A percentile compares a stretch with the other conserved stretches of the same genome.
Evolutionary conservation across 108 stramenopile species (phyloP).

Genomic region (Parmales sp.): DNA sequence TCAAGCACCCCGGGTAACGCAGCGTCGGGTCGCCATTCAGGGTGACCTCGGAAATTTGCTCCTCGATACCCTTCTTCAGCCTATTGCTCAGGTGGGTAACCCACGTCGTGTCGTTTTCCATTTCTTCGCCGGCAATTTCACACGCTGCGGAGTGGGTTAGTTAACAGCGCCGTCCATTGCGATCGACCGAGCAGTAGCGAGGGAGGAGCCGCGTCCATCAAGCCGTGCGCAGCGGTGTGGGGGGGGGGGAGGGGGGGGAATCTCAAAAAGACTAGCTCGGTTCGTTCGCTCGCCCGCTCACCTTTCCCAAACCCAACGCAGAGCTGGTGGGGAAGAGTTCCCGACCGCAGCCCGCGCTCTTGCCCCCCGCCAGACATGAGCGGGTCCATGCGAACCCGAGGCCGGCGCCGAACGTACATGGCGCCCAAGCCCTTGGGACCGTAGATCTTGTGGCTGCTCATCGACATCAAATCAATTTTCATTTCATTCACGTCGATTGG

Average conservation of each 20-base stretch:
- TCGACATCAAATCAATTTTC: constrained; percentile 88
- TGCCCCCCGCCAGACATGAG: constrained; percentile 95
- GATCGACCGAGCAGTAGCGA: no score
- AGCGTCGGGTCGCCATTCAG: constrained; percentile 81
- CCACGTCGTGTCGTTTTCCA: constrained; percentile 68
- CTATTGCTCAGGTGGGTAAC: constrained; percentile 57
- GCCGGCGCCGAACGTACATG: constrained; percentile 85
- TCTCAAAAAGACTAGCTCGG: no score
- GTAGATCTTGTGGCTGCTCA: constrained; percentile 95
- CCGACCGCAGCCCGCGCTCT: constrained; percentile 84
- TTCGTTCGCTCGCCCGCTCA: no score
- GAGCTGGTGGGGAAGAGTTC: constrained; percentile 76
- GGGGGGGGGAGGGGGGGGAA: no score
- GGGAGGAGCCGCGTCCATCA: no score
- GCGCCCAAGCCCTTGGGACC: constrained; percentile 98
- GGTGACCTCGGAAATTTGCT: constrained; percentile 67
- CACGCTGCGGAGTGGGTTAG: no score
- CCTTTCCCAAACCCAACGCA: constrained; percentile 87
- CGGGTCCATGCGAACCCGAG: constrained; percentile 94
- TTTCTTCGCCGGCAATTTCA: constrained; percentile 73
- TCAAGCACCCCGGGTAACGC: constrained; percentile 90
- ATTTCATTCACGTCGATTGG: constrained; percentile 88
- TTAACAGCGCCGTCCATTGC: no score
- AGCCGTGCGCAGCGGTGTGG: no score
- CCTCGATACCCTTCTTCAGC: constrained; percentile 71